These are phyloP conservation scores for Eugenia klotzschiana DNA, from an alignment of 441 rosid genomes.

Conservation along the genomic window DNA sequence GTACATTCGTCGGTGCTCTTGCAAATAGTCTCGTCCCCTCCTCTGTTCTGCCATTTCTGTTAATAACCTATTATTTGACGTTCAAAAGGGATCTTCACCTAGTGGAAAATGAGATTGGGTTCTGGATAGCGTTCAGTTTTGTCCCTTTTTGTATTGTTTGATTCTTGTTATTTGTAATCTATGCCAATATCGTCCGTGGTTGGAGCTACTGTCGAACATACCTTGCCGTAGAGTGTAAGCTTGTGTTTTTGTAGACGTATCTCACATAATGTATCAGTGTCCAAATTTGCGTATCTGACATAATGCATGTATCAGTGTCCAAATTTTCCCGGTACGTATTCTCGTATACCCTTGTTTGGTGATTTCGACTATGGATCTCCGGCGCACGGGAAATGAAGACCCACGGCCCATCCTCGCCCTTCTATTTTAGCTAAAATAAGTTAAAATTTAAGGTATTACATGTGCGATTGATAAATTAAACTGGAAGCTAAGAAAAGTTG, in stretches of 20 bases:
- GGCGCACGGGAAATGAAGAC: neutral
- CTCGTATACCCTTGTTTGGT: neutral
- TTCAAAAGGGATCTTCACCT: neutral
- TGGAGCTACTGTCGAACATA: neutral
- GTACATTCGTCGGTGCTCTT: constrained; percentile 34
- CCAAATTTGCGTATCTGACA: neutral
- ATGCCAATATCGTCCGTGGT: neutral
- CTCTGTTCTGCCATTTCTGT: neutral
- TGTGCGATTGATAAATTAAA: neutral
- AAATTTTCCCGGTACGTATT: neutral
- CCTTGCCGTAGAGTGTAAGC: neutral
- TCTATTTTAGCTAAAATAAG: too few relatives aligned
- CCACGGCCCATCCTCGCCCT: neutral
- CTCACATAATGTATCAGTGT: neutral
- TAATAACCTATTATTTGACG: neutral
- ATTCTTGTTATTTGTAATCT: neutral
- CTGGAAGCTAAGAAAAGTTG: neutral
- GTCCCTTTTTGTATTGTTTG: neutral
- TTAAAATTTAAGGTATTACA: too few relatives aligned
- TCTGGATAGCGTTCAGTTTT: neutral
- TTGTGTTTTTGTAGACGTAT: neutral
- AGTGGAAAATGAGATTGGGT: neutral
- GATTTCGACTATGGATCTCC: neutral
- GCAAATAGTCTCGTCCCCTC: constrained; percentile 23
- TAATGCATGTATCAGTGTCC: neutral